Conservation (phyloP, 2,329 filamentous ascomycete species). For the Colletotrichum sp. region DNA sequence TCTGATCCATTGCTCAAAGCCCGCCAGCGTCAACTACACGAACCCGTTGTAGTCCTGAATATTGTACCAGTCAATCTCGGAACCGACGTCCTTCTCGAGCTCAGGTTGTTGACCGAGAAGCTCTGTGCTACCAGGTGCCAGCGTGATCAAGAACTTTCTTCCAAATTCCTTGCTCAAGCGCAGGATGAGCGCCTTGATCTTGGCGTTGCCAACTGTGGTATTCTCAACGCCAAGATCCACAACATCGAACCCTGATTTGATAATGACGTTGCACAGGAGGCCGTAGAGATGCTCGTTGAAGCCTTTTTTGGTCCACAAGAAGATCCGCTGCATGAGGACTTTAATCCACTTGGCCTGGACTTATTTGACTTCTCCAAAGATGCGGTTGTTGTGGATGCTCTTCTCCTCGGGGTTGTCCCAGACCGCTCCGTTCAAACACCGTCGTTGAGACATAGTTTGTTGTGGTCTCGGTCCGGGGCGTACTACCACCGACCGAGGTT, state of each 20-base stretch:
- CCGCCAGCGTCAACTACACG: background rate
- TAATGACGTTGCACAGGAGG: background rate
- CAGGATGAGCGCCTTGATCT: too few relatives aligned
- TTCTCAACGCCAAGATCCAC: background rate
- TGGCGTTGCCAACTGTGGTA: background rate
- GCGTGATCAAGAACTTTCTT: background rate
- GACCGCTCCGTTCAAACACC: background rate
- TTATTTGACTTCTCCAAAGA: background rate
- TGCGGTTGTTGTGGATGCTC: background rate
- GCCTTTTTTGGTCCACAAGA: background rate
- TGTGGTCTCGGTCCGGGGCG: background rate
- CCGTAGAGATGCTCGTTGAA: background rate
- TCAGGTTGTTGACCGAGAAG: background rate
- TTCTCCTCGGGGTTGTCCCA: accelerated
- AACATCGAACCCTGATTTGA: too few relatives aligned
- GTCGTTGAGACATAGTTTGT: accelerated
- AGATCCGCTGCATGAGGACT: background rate
- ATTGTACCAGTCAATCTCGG: background rate
- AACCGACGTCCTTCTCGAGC: background rate
- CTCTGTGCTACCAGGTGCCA: background rate
- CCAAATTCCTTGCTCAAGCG: background rate
- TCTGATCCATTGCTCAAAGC: background rate
- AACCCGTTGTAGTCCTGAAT: background rate
- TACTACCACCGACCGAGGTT: background rate
- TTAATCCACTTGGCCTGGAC: background rate